phyloP scores from a whole-genome alignment of 164 flowering plant species.

The Warburgia ugandensis region DNA sequence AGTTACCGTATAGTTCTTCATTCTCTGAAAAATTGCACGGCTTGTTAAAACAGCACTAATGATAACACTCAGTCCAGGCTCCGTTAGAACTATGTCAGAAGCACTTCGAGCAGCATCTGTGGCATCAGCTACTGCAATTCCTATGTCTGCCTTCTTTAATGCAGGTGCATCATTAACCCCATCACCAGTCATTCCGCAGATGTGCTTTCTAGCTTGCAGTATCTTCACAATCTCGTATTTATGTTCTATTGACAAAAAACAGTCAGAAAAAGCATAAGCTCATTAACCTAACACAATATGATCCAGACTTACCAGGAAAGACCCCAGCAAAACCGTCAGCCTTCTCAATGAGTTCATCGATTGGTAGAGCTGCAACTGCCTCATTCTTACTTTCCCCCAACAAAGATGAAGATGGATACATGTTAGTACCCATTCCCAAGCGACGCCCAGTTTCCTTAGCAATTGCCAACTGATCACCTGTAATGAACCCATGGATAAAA shows the following conservation, averaged over 20 bases:
- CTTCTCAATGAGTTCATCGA: too few species aligned
- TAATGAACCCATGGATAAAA: too few species aligned
- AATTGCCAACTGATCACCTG: too few species aligned
- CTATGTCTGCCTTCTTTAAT: slow-evolving; percentile 53
- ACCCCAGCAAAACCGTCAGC: too few species aligned
- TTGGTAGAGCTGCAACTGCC: too few species aligned
- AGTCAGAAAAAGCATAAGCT: neutral
- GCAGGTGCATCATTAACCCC: slow-evolving; percentile 76
- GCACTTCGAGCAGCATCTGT: slow-evolving; percentile 71
- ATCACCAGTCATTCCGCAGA: slow-evolving; percentile 72
- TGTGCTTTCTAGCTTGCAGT: slow-evolving; percentile 56
- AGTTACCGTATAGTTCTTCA: slow-evolving; percentile 61
- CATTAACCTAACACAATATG: neutral
- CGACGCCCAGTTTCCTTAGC: too few species aligned
- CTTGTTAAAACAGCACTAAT: slow-evolving; percentile 66
- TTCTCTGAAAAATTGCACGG: slow-evolving; percentile 64
- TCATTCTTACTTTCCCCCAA: too few species aligned
- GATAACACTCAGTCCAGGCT: slow-evolving; percentile 68
- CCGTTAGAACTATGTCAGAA: slow-evolving; percentile 64
- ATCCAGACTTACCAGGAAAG: too few species aligned
- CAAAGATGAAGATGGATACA: too few species aligned
- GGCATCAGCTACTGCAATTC: slow-evolving; percentile 65
- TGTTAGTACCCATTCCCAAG: too few species aligned
- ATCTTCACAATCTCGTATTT: slow-evolving; percentile 55
- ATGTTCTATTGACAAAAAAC: slow-evolving; percentile 32